phyloP scores from a whole-genome alignment of 176 grass and related monocot species.

The Melocanna baccifera region DNA sequence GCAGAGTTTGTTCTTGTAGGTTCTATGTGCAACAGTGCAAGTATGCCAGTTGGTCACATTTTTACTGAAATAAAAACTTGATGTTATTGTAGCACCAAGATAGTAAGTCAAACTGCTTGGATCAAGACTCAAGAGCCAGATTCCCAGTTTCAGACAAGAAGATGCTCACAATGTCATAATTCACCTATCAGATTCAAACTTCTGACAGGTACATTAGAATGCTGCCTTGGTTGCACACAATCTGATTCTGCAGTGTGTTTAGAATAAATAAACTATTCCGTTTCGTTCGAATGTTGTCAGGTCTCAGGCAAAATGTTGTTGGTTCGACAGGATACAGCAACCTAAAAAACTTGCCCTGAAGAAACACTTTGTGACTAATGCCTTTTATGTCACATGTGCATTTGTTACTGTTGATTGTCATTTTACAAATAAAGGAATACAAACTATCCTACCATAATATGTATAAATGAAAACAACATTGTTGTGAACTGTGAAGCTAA shows the following conservation, averaged over 20 bases:
- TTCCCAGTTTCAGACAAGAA: background rate
- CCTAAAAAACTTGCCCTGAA: constrained; percentile 1
- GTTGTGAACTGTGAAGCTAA: background rate
- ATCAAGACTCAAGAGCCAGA: background rate
- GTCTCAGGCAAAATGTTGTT: background rate
- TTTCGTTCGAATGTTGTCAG: background rate
- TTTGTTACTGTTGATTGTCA: background rate
- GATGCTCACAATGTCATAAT: background rate
- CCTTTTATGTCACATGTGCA: background rate
- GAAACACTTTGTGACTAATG: constrained; percentile 8
- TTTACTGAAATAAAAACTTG: constrained; percentile 3
- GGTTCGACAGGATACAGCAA: background rate
- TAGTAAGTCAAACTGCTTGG: background rate
- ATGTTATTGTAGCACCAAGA: constrained; percentile 5
- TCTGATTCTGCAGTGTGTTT: background rate
- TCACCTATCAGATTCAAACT: constrained; percentile 20
- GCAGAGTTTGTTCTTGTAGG: constrained; percentile 11
- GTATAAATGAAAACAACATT: background rate
- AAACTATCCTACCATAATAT: background rate
- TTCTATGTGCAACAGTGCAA: constrained; percentile 2
- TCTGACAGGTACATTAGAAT: constrained; percentile 2
- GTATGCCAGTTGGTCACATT: background rate
- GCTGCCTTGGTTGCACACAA: background rate
- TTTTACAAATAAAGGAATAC: constrained; percentile 4
- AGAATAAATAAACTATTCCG: constrained; percentile 2